Evolutionary conservation across 2,329 filamentous ascomycete species (phyloP), one percentile per base, ranked within the genome.

Genomic region (Microcyclospora pomicola): DNA sequence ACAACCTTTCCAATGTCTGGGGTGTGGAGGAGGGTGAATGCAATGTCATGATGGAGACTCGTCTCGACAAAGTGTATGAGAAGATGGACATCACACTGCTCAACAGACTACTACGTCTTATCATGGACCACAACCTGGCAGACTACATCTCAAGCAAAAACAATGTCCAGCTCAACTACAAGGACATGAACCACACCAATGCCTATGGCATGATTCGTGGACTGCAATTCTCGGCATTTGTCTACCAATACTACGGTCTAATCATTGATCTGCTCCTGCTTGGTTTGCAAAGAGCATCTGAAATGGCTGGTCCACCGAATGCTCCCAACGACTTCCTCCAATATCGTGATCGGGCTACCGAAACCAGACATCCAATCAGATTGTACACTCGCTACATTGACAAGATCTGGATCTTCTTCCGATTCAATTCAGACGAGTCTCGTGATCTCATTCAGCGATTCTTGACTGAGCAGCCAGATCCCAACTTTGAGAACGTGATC

Each of bases 71-170:
- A 64, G 87, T 98, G 33, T 98, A 98, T 49, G 91, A 98, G 66
- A 98, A 98, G 73, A 94, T 98, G 44, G 91, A 98, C 65, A 67
- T 98, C 44, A 98, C 91, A 0, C 69, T 98, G 40, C 74, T 98
- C 50, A 98, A 98, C 64, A 83, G 88, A 41, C 71, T 98, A 27
- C 70, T 98, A 35, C 76, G 91, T 34, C 65, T 98, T 48, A 95
- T 98, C 59, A 98, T 98, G 92, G 92, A 98, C 53, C 91, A 98
- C 70, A 98, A 98, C 59, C 65, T 98, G 65, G 91, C 91, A 5
- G 92, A 98, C 60, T 98, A 98, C 64, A 98, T 98, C 55, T 95
- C 88, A 1, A 86, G 88, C 29, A 98, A 98, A 74, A 98, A 98
- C 69, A 98, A 98, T 56, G 91, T 98, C 10, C 88, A 95, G 59